Percentiles rank a stretch among this genome's conserved stretches.
phyloP scores from a whole-genome alignment of 2,329 filamentous ascomycete genomes.

The Fusarium staphyleae region DNA sequence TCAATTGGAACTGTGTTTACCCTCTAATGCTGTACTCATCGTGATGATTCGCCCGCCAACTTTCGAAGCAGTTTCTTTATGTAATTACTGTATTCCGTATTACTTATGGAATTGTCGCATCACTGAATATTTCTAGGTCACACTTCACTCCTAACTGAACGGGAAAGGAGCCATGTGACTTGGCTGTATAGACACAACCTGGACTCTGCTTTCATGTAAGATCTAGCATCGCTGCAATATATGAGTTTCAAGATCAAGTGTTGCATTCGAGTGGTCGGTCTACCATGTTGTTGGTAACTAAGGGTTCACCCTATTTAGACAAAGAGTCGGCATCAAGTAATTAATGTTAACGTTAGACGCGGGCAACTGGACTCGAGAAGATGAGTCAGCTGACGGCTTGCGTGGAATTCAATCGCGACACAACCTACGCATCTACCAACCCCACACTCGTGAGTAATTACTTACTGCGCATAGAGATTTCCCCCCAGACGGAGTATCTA shows the following conservation, averaged over 20 bases:
- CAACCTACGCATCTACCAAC: too few species aligned
- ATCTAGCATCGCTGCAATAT: constrained; percentile 20
- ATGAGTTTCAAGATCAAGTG: constrained; percentile 6
- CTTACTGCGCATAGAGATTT: too few species aligned
- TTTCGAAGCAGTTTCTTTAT: not conserved
- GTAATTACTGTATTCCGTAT: too few species aligned
- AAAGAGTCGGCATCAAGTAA: too few species aligned
- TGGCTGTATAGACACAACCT: constrained; percentile 15
- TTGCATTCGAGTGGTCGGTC: too few species aligned
- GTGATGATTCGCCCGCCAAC: not conserved
- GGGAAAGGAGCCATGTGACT: constrained; percentile 31
- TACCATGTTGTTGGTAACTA: not conserved
- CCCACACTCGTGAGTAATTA: constrained; percentile 34
- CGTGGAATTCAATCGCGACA: not conserved
- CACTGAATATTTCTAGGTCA: constrained; percentile 25
- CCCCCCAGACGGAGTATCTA: constrained; percentile 15
- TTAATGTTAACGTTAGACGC: too few species aligned
- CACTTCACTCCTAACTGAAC: constrained; percentile 20
- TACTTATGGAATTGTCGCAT: constrained; percentile 16
- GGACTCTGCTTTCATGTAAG: constrained; percentile 9
- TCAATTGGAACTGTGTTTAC: not conserved
- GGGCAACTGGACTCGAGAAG: too few species aligned
- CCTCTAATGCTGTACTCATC: not conserved
- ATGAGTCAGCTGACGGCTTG: not conserved
- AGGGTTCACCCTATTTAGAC: too few species aligned